Evolutionary conservation across 371 early-diverging fungal species (phyloP), one percentile per base, ranked within the genome.

Genomic region (Mortierella polycephala): DNA sequence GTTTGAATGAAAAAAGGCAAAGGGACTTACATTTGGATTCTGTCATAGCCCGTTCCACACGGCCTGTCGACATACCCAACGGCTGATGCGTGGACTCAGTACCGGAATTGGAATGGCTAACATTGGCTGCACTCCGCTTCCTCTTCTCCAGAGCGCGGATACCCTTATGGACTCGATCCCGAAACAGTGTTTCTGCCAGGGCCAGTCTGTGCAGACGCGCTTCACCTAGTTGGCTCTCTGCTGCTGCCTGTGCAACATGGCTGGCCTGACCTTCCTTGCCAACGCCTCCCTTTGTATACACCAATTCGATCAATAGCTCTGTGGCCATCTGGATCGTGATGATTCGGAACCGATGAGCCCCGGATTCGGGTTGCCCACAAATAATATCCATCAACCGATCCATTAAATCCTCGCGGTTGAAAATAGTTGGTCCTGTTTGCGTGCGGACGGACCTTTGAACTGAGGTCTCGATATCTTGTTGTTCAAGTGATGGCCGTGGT

Each of bases 341-440:
- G 14, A 77, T 66, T 13, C 79, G 58, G 69, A 77, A 77, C n/a
- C 79, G 72, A 51, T 77, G 79, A 1, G 79, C 69, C 18, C 79
- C 72, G 0, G 72, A 72, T 39, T 71, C 69, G 39, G 72, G 66
- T 11, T 64, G 65, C 0, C 69, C 79, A 41, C 79, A 77, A 23
- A 77, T 54, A 49, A 77, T 77, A 45, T 71, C 73, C 51, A 77
- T 39, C n/a, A 77, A 54, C 14, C 79, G 68, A 44, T 69, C 69
- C 45, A 77, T 71, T 42, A 77, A 21, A 1, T 77, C 66, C 21
- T 77, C 79, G 8, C 79, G 68, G 13, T 61, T 68, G 45, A 69
- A 69, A 40, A 77, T 64, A 10, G 57, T 47, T 11, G 73, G 73
- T 5, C 45, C 62, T 5, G 23, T 18, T 21, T 64, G 77, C 14